phyloP scores from a whole-genome alignment of 129 eudicot genomes.

The Ambrosia artemisiifolia region DNA sequence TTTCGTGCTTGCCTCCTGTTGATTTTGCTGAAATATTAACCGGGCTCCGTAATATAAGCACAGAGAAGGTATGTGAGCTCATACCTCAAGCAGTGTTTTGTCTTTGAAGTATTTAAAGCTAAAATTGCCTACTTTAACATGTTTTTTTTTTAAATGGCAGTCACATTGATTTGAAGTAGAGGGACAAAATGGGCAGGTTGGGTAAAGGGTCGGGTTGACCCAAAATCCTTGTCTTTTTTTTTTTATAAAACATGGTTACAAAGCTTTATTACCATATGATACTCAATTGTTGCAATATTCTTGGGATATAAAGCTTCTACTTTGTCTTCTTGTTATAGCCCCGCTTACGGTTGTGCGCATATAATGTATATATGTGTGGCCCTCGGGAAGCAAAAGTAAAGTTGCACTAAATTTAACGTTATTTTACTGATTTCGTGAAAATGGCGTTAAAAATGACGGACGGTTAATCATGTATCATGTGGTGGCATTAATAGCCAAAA shows the following conservation, averaged over 20 bases:
- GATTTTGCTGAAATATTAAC: slow-evolving; percentile 79
- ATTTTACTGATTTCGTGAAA: too few species aligned
- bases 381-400: too few species aligned
- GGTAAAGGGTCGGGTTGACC: background rate
- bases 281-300: background rate
- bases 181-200: background rate
- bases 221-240: background rate
- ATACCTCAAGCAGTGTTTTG: background rate
- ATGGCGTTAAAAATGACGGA: too few species aligned
- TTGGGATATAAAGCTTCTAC: background rate
- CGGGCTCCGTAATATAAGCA: slow-evolving; percentile 55
- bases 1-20: slow-evolving; percentile 76
- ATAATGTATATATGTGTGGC: too few species aligned
- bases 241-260: background rate
- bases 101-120: background rate
- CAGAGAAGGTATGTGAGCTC: slow-evolving; percentile 43
- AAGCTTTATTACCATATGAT: background rate
- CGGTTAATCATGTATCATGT: too few species aligned
- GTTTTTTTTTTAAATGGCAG: background rate
- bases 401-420: too few species aligned
- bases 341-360: too few species aligned
- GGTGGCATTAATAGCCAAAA: too few species aligned
- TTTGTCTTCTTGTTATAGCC: too few species aligned
- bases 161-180: background rate
- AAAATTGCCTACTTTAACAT: background rate